Percentiles rank a stretch among this genome's conserved stretches.
Conservation (phyloP, 1,139 yeast genomes). For the Geotrichum cucujoidarum region DNA sequence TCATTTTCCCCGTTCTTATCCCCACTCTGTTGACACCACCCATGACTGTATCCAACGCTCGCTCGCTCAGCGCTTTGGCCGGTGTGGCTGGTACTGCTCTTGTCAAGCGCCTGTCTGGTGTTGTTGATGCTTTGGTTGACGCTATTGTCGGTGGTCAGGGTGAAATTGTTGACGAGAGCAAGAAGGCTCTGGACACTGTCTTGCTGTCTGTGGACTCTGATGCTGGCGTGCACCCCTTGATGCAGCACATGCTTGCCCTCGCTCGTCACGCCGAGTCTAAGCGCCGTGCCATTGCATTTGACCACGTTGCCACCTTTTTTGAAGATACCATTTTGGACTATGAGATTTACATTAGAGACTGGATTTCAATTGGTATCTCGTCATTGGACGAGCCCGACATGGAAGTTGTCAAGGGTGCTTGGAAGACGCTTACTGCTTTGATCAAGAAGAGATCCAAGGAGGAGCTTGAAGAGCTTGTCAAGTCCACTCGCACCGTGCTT, state of each 20-base stretch:
- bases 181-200: constrained; percentile 53
- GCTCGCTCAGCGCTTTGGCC: constrained; percentile 82
- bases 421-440: constrained; percentile 60
- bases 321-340: constrained; percentile 61
- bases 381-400: constrained; percentile 68
- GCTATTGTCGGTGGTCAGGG: constrained; percentile 45
- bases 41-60: constrained; percentile 76
- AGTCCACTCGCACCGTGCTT: constrained; percentile 72
- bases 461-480: constrained; percentile 67
- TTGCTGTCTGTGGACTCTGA: constrained; percentile 68
- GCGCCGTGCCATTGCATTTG: constrained; percentile 63
- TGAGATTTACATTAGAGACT: constrained; percentile 67
- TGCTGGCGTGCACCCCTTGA: constrained; percentile 77
- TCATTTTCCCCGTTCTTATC: constrained; percentile 87
- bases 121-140: constrained; percentile 66
- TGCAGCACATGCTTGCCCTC: constrained; percentile 73
- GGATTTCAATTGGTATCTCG: constrained; percentile 65
- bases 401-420: constrained; percentile 63
- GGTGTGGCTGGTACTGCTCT: constrained; percentile 86
- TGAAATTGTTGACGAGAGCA: constrained; percentile 35
- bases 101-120: constrained; percentile 63
- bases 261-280: constrained; percentile 61
- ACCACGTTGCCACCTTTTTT: constrained; percentile 70
- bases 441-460: constrained; percentile 59
- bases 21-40: constrained; percentile 83